Base-by-base conservation (phyloP, 768 basidiomycete genomes). In the Neoboletus subvelutipes region DNA sequence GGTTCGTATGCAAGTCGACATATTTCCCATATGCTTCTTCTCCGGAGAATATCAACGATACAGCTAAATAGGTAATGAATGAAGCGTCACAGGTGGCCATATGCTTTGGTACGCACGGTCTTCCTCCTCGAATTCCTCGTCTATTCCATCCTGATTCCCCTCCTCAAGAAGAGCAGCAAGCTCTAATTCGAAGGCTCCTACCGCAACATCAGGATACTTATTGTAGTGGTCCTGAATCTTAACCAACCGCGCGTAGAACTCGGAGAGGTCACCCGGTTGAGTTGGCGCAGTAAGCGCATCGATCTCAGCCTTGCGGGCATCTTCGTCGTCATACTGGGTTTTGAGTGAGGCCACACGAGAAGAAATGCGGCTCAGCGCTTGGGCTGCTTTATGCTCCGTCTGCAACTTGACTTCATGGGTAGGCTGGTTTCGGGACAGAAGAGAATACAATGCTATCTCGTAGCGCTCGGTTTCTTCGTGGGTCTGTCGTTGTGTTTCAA, bases 381-480 rank as follows among this genome's bases (percentile, higher is more conserved):
- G 90, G 17, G 91, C 81, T 4, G 94, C 89, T 65, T 89, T 92
- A 76, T 98, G 93, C 70, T 95, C 90, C 54, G 85, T 87, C 67
- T 88, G 86, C 29, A 93, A 71, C 50, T 73, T 80, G 51, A 73
- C 69, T 65, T 90, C 87, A 64, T 91, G 89, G 7, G 81, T 78
- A 3, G 80, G 66, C 59, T 80, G 76, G 50, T 79, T 83, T 59
- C 88, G 79, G 15, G 92, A 88, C 31, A 98, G 82, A 17, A 97
- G 78, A 4, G 86, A 86, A 55, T 92, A 92, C 18, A 98, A 81
- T 11, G 90, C 92, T 47, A 86, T 81, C 71, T 98, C 90, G 64
- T 93, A 90, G 51, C 90, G 86, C 76, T 99, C 96, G 26, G 94
- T 82, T 72, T 98, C 95, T 75, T 98, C 94, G 75, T 98, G 96